Base-by-base conservation (phyloP, 768 basidiomycete genomes). In the Erythrobasidium yunnanense region DNA sequence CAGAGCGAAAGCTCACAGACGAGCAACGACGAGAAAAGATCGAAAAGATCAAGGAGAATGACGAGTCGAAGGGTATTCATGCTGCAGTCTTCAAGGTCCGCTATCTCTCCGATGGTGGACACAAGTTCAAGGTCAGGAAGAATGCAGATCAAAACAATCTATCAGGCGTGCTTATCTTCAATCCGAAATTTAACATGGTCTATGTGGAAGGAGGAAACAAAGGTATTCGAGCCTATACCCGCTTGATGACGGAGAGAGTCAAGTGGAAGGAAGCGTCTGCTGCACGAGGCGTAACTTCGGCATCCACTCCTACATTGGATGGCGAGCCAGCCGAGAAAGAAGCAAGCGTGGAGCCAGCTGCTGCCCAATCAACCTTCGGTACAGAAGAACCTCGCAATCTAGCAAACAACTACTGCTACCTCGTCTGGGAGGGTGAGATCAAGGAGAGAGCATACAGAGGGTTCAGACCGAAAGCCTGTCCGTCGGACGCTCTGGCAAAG, bases 101-200 rank as follows among this genome's bases (percentile, higher is more conserved):
- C 83, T 25, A 83, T 62, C 83, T 99, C 50, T 81, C 84, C n/a
- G 91, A 97, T 74, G 90, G 87, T 1, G 81, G 88, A 11, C 95
- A 99, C 72, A 85, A 88, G 67, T 96, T 90, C 81, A 99, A 97
- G 79, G 88, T 96, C 56, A 85, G 88, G 66, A 91, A 88, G 80
- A 97, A 97, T 72, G 95, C 95, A 0, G 88, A 93, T 73, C 90
- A 95, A 74, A 81, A 86, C 75, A 84, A 83, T 67, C 80, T 97
- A 15, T 85, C 88, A 0, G 95, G 95, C 8, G 78, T 92, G 34
- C 90, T 88, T 73, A 86, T 95, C 73, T 90, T 90, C 82, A 84
- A 92, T 74, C 87, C 90, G 0, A 77, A 81, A 30, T 96, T 96
- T 80, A 85, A 82, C 72, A 81, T 97, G 79, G 84, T 99, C 51